Conservation (phyloP, 1,139 yeast species). For the Nadsonia starkeyi-henricii region DNA sequence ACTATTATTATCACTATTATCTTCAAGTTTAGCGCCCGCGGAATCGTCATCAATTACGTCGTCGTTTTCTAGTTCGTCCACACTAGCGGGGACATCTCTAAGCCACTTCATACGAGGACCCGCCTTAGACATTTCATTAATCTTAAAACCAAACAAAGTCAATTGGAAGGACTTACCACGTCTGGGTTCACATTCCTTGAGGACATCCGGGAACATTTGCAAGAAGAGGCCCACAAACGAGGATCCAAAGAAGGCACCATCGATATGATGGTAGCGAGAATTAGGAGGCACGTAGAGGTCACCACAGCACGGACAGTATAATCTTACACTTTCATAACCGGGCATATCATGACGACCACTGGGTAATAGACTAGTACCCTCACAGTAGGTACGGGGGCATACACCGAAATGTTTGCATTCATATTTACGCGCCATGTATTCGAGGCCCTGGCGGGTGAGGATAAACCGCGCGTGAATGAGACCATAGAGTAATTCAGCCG, state of each 20-base stretch:
- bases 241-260: slow-evolving; percentile 95
- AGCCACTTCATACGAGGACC: slow-evolving; percentile 97
- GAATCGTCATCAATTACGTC: neutral
- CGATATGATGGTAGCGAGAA: slow-evolving; percentile 72
- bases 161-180: slow-evolving; percentile 50
- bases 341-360: slow-evolving; percentile 85
- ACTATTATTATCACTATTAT: neutral
- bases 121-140: slow-evolving; percentile 57
- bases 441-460: slow-evolving; percentile 77
- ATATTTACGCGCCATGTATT: slow-evolving; percentile 91
- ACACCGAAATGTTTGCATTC: slow-evolving; percentile 81
- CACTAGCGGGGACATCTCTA: slow-evolving; percentile 48
- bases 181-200: slow-evolving; percentile 33
- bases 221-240: slow-evolving; percentile 87
- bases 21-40: neutral
- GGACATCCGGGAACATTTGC: slow-evolving; percentile 79
- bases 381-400: slow-evolving; percentile 84
- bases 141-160: slow-evolving; percentile 75
- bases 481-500: slow-evolving; percentile 87
- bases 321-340: slow-evolving; percentile 80
- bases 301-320: slow-evolving; percentile 89
- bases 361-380: slow-evolving; percentile 85
- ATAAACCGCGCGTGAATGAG: slow-evolving; percentile 88
- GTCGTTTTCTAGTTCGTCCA: slow-evolving; percentile 6
- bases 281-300: slow-evolving; percentile 82